Conservation (phyloP, 371 early-diverging fungal genomes). For the Mucor irregularis region DNA sequence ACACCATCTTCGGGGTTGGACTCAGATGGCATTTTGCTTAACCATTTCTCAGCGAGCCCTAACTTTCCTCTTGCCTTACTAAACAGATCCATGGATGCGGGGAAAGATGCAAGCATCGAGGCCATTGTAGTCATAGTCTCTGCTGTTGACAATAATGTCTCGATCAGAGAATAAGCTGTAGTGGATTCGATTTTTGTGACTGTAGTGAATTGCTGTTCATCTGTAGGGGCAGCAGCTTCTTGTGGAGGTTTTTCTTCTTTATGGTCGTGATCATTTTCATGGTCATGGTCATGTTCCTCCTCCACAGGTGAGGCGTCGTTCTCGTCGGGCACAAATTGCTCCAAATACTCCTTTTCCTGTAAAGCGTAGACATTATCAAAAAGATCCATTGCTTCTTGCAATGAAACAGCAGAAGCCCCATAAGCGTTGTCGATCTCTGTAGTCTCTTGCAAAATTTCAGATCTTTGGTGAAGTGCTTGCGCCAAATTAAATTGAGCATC, state of each 20-base stretch:
- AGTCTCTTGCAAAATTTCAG: conserved; percentile 63
- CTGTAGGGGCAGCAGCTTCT: not conserved
- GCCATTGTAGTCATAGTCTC: conserved; percentile 52
- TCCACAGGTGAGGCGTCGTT: not conserved
- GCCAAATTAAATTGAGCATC: conserved; percentile 74
- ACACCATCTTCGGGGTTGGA: conserved; percentile 1
- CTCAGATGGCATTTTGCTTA: conserved; percentile 12
- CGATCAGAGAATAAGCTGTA: conserved; percentile 42
- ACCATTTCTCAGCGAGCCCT: conserved; percentile 45
- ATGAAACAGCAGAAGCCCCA: conserved; percentile 47
- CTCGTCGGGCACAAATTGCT: not conserved
- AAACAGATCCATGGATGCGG: conserved; percentile 38
- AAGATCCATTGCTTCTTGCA: conserved; percentile 55
- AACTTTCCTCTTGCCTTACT: conserved; percentile 37
- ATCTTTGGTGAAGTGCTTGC: conserved; percentile 65
- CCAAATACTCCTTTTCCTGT: conserved; percentile 46
- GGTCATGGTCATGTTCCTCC: conserved; percentile 7
- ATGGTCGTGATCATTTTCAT: not conserved
- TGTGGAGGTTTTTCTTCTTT: not conserved
- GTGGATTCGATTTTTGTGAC: conserved; percentile 47
- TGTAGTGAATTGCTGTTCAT: conserved; percentile 27
- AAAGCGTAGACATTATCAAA: conserved; percentile 52
- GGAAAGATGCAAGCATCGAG: conserved; percentile 45
- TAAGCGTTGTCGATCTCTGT: conserved; percentile 54
- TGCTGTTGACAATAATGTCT: conserved; percentile 38